Evolutionary conservation across 192 early-diverging fungal species (phyloP).

Genomic region (Coemansia aciculifera): DNA sequence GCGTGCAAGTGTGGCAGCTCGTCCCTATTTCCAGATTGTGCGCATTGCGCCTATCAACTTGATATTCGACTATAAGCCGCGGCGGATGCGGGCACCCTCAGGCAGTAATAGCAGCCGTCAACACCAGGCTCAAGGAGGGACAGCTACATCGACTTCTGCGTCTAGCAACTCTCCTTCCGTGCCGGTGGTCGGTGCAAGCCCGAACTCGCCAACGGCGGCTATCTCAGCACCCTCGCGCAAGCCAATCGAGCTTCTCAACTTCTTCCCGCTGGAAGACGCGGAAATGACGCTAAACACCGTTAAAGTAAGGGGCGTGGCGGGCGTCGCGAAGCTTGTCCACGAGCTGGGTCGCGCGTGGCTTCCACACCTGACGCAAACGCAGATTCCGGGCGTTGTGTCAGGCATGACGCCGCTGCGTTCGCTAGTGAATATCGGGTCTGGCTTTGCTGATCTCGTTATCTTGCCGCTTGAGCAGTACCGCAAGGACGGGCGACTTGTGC

Average conservation of each 20-base stretch:
- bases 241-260: constrained; percentile 72
- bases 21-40: constrained; percentile 60
- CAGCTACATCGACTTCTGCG: not conserved
- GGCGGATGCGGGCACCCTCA: constrained; percentile 71
- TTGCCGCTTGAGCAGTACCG: constrained; percentile 93
- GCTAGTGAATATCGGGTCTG: constrained; percentile 85
- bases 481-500: constrained; percentile 85
- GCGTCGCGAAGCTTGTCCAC: constrained; percentile 65
- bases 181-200: not conserved
- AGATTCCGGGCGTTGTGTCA: constrained; percentile 84
- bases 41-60: constrained; percentile 74
- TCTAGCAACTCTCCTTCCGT: not conserved
- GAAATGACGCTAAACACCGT: constrained; percentile 83
- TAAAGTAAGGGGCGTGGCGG: constrained; percentile 76
- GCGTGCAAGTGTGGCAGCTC: constrained; percentile 10
- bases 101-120: constrained; percentile 8
- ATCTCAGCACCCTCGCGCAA: constrained; percentile 10
- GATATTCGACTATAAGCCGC: constrained; percentile 97
- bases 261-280: constrained; percentile 89
- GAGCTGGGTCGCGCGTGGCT: constrained; percentile 76
- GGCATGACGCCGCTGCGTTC: constrained; percentile 88
- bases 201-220: not conserved
- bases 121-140: not conserved
- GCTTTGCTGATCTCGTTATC: constrained; percentile 88
- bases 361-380: constrained; percentile 89